A percentile compares a stretch with the other conserved stretches of the same genome.
Evolutionary conservation across 306 rosid genomes (phyloP).

Genomic region (Cucumis melo): DNA sequence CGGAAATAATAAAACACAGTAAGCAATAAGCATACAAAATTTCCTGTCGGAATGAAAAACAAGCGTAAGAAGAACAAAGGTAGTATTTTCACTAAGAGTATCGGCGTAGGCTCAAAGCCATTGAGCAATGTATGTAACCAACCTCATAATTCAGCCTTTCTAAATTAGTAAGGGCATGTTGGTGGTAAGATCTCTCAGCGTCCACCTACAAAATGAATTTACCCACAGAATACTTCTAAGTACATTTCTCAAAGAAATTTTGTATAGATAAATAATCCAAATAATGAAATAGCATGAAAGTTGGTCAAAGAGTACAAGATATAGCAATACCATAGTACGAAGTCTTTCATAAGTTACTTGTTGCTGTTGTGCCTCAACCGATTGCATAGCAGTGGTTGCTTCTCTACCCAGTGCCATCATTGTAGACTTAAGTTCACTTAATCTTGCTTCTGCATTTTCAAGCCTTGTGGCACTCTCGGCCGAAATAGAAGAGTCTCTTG

Average conservation of each 20-base stretch:
- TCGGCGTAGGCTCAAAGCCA: background rate
- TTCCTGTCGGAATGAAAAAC: background rate
- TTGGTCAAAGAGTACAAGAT: background rate
- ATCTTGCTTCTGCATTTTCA: conserved; percentile 73
- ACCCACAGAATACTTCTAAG: background rate
- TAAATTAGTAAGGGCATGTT: conserved; percentile 50
- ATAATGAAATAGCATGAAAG: background rate
- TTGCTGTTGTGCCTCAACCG: conserved; percentile 88
- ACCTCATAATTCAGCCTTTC: conserved; percentile 74
- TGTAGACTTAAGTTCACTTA: conserved; percentile 70
- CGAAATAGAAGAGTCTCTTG: conserved; percentile 54
- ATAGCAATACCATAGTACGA: conserved; percentile 52
- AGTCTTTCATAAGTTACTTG: conserved; percentile 59
- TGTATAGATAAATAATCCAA: background rate
- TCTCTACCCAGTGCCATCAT: conserved; percentile 75
- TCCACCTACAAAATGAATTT: conserved; percentile 40
- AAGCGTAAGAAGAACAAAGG: background rate
- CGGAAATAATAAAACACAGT: conserved; percentile 2
- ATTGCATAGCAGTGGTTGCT: conserved; percentile 76
- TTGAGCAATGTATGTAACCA: conserved; percentile 5
- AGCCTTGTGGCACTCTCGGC: conserved; percentile 61
- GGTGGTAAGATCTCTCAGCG: conserved; percentile 77
- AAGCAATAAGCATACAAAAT: background rate
- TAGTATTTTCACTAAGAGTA: background rate
- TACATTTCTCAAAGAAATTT: background rate